Base-by-base conservation (phyloP, 2,329 filamentous ascomycete genomes). In the Colletotrichum tabaci region DNA sequence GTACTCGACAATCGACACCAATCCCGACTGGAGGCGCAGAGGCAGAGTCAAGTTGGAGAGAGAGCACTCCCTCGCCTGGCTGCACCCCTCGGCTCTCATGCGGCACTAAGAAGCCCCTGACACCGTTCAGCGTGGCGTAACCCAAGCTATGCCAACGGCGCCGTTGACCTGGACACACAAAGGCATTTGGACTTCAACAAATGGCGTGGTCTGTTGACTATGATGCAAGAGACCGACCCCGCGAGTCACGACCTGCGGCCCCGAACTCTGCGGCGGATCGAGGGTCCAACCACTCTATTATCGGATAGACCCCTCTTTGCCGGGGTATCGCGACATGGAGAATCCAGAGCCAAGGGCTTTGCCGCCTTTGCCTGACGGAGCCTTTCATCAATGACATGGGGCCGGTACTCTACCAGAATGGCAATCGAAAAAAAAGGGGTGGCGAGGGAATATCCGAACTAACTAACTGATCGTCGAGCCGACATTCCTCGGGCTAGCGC, bases 231-330 rank as follows among this genome's bases (percentile, higher is more conserved):
- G 53, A 47, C 47, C 42, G 47, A 72, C 65, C 58, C 66, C 69
- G 60, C 66, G 69, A 72, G 69, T 72, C 69, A 72, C 66, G 69
- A 55, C 60, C 47, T 72, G 58, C 65, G 65, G 60, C 58, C 69
- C 60, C 60, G 53, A 72, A 44, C 58, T 64, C 42, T 72, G 47
- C 58, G 47, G 69, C 65, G 47, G 47, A 72, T 63, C 69, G 60
- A 69, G 69, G 69, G 65, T 63, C 65, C 65, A 71, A 68, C 58
- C 68, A 50, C 65, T 63, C 53, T 58, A 44, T 68, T 71, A 58
- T 67, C 65, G 67, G 63, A 67, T 50, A 21, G 52, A 40, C 40
- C 49, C 61, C 61, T 53, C 69, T 23, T 60, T 60, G 49, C 53
- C 53, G 65, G 65, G 66, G 47, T 61, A 63, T 64, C 65, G 60